phyloP scores from a whole-genome alignment of 495 filamentous ascomycete species.

The Penicillium robsamsonii region DNA sequence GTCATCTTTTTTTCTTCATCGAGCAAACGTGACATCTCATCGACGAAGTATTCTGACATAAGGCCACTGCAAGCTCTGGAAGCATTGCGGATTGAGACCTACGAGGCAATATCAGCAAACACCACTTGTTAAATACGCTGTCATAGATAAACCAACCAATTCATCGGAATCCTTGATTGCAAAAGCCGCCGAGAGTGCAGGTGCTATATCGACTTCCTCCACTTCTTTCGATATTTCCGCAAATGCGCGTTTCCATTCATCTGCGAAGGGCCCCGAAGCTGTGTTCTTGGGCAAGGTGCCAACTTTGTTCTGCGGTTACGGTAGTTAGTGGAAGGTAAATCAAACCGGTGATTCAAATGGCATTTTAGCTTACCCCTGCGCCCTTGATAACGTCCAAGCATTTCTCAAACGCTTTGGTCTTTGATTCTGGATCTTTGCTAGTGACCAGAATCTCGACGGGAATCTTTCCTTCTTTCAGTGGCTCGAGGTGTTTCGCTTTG shows the following conservation, averaged over 20 bases:
- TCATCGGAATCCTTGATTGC: constrained; percentile 97
- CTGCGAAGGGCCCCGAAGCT: constrained; percentile 83
- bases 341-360: too few relatives aligned
- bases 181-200: constrained; percentile 79
- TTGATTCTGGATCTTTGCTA: constrained; percentile 85
- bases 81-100: constrained; percentile 87
- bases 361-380: constrained; percentile 64
- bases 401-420: constrained; percentile 79
- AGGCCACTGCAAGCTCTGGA: constrained; percentile 89
- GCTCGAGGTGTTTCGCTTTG: constrained; percentile 87
- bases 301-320: constrained; percentile 68
- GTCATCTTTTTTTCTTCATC: constrained; percentile 96
- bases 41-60: constrained; percentile 91
- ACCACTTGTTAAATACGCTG: not conserved
- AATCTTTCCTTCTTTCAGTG: constrained; percentile 86
- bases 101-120: constrained; percentile 5
- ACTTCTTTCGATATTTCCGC: constrained; percentile 72
- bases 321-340: not conserved
- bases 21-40: constrained; percentile 93
- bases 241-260: constrained; percentile 89
- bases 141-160: constrained; percentile 51
- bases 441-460: constrained; percentile 85
- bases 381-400: constrained; percentile 81
- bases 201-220: constrained; percentile 84
- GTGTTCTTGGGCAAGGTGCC: constrained; percentile 81